phyloP scores from a whole-genome alignment of 257 asterid genomes.

The Handroanthus guayacan region DNA sequence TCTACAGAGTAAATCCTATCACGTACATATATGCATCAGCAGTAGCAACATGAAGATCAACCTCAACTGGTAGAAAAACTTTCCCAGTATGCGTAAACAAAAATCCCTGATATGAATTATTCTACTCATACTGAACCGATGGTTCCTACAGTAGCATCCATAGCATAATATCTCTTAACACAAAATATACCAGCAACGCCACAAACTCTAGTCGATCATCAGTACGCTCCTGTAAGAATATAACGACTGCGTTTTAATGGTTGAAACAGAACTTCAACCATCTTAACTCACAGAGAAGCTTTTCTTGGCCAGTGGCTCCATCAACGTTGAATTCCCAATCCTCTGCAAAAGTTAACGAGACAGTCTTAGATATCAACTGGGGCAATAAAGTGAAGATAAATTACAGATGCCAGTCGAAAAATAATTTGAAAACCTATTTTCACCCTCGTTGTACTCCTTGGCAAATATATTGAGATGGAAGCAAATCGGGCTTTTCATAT shows the following conservation, averaged over 20 bases:
- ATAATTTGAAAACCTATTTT: no score
- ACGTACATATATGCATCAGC: constrained; percentile 5
- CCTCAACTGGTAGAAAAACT: not conserved
- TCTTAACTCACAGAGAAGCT: constrained; percentile 45
- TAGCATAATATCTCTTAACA: not conserved
- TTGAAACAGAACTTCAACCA: constrained; percentile 26
- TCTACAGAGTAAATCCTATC: not conserved
- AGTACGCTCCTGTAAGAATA: constrained; percentile 15
- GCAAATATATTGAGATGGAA: no score
- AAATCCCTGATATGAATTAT: constrained; percentile 1
- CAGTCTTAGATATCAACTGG: not conserved
- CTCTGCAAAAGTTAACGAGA: constrained; percentile 51
- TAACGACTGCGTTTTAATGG: not conserved
- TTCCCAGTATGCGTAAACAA: constrained; percentile 18
- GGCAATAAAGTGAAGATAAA: not conserved
- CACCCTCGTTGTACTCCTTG: no score
- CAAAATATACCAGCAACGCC: constrained; percentile 2
- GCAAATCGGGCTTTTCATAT: no score
- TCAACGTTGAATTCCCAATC: constrained; percentile 61
- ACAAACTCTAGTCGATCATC: constrained; percentile 14
- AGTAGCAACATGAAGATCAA: not conserved
- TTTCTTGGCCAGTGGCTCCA: constrained; percentile 44
- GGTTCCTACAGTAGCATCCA: not conserved
- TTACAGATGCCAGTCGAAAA: no score
- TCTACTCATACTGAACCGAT: not conserved